These are phyloP conservation scores for Pythium sp. DNA, from an alignment of 352 stramenopile genomes.

Conservation along the genomic window DNA sequence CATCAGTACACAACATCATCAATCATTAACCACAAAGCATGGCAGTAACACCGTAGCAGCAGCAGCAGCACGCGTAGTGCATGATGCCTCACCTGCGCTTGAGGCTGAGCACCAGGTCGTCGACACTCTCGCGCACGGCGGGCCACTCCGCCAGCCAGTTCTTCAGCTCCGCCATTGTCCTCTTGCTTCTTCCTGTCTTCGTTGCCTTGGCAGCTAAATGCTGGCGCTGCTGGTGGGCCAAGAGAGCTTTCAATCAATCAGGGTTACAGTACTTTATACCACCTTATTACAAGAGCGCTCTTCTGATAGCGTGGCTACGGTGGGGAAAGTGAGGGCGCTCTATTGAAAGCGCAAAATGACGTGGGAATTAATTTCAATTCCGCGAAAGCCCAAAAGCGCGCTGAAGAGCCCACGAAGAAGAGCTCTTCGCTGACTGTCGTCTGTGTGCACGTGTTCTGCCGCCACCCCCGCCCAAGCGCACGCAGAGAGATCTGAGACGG, in stretches of 20 bases:
- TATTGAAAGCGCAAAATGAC: neutral
- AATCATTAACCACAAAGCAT: conserved; percentile 5
- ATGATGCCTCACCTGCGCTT: conserved; percentile 54
- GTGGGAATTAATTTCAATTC: neutral
- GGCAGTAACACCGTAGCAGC: too few relatives aligned
- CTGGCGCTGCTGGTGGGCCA: neutral
- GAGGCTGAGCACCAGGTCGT: conserved; percentile 75
- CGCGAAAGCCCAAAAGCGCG: neutral
- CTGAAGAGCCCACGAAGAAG: neutral
- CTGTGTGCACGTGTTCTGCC: neutral
- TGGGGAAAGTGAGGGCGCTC: neutral
- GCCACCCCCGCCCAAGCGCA: neutral
- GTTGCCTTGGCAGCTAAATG: neutral
- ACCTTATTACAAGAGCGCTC: neutral
- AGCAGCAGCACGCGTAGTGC: neutral
- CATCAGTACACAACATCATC: conserved; percentile 1
- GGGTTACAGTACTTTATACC: neutral
- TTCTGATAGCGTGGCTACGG: neutral
- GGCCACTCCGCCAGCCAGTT: conserved; percentile 80
- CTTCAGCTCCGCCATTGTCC: conserved; percentile 37
- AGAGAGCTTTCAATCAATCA: neutral
- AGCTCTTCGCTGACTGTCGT: conserved; percentile 1
- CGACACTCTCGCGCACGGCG: conserved; percentile 57
- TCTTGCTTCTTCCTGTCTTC: neutral
- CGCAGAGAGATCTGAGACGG: neutral